Evolutionary conservation across 306 rosid genomes (phyloP).

Genomic region (Begonia loranthoides): DNA sequence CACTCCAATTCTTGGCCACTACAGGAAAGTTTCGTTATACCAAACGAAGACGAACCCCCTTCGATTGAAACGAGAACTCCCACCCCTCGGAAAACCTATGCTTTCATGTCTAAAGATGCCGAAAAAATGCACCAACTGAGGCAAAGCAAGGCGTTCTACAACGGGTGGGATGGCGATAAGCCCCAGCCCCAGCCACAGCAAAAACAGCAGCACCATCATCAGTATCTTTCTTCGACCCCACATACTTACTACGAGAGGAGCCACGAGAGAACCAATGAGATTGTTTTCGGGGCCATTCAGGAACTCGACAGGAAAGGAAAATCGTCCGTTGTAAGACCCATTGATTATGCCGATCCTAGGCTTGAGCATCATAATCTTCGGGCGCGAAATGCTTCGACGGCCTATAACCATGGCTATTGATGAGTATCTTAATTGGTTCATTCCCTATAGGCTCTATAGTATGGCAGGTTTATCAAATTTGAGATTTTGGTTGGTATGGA

Average conservation of each 20-base stretch:
- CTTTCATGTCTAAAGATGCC: slow-evolving; percentile 81
- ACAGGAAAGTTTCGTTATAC: slow-evolving; percentile 80
- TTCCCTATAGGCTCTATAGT: too few species aligned
- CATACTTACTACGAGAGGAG: slow-evolving; percentile 52
- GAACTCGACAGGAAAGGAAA: slow-evolving; percentile 39
- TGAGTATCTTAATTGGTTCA: background rate
- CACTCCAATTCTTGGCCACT: slow-evolving; percentile 54
- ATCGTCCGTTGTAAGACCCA: slow-evolving; percentile 40
- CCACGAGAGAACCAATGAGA: slow-evolving; percentile 48
- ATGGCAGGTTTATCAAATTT: too few species aligned
- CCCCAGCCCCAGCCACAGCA: slow-evolving; percentile 32
- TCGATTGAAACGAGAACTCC: slow-evolving; percentile 59
- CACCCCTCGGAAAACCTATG: slow-evolving; percentile 76
- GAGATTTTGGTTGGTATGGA: too few species aligned
- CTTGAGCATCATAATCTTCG: slow-evolving; percentile 38
- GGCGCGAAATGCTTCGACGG: slow-evolving; percentile 26
- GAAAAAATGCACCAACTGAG: slow-evolving; percentile 65
- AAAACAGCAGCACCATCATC: slow-evolving; percentile 53
- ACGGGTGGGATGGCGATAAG: slow-evolving; percentile 52
- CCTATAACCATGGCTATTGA: slow-evolving; percentile 36
- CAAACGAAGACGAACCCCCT: slow-evolving; percentile 79
- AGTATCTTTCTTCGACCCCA: slow-evolving; percentile 44
- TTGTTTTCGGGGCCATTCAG: slow-evolving; percentile 83
- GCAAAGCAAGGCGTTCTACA: slow-evolving; percentile 59
- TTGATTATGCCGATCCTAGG: slow-evolving; percentile 43